Base-by-base conservation (phyloP, 768 basidiomycete species). In the Dioszegia crocea region DNA sequence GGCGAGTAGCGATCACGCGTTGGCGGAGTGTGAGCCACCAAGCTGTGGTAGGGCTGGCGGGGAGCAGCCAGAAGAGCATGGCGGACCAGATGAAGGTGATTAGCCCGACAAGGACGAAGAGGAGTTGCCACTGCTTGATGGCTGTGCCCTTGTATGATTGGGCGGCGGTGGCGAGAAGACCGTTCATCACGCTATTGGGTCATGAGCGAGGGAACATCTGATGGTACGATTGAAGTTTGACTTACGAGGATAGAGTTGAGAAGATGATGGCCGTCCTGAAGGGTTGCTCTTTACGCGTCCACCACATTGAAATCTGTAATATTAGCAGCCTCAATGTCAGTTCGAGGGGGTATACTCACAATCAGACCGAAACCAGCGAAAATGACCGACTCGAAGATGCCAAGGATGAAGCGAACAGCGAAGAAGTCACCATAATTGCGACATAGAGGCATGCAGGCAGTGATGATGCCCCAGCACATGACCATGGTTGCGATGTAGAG, bases 321-420 rank as follows among this genome's bases (percentile, higher is more conserved):
- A n/a, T 24, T 19, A 47, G 27, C 40, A 26, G 23, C 21, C 14
- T 21, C 3, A 26, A 33, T 24, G 46, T 10, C 3, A 39, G 29
- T 17, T 36, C 40, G 21, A 17, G 27, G 10, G 23, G 57, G 36
- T 3, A 60, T 26, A 17, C 56, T 55, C 26, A 61, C 38, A 19
- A 80, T 81, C 36, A 81, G 78, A 1, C 78, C 79, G 31, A 81
- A 80, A 59, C 80, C 81, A 48, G 76, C 76, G 19, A 67, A 70
- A 48, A 62, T 66, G 48, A 61, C 40, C 0, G 60, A 55, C 41
- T 73, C 70, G 39, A 69, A 67, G 0, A 72, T 21, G 14, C 70
- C 70, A 4, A 72, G 60, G 29, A 72, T 49, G 50, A 67, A 59
- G 2, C 70, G 52, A n/a, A 45, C 56, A 24, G 57, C 67, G 17